phyloP scores from a whole-genome alignment of 2,329 filamentous ascomycete genomes.

The Colletotrichum navitas region DNA sequence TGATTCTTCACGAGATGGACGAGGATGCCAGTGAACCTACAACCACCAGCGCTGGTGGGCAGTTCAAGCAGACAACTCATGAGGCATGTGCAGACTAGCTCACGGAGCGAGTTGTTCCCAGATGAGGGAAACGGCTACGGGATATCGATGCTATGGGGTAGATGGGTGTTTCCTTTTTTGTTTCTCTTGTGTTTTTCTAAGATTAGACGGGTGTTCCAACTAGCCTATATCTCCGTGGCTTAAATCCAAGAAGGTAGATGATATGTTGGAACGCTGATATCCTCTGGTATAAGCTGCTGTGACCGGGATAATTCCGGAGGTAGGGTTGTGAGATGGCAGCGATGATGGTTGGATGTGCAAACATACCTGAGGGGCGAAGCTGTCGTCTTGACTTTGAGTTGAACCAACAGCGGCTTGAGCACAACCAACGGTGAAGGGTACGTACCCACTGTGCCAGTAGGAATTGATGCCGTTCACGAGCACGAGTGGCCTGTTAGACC shows the following conservation, averaged over 20 bases:
- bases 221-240: background rate
- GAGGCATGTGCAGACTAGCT: background rate
- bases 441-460: slow-evolving; percentile 27
- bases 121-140: slow-evolving; percentile 14
- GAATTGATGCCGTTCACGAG: slow-evolving; percentile 26
- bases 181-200: too few species aligned
- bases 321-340: background rate
- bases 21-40: background rate
- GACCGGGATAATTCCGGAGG: background rate
- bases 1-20: slow-evolving; percentile 16
- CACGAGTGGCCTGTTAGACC: slow-evolving; percentile 21
- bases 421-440: slow-evolving; percentile 21
- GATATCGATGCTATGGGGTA: background rate
- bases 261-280: background rate
- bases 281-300: background rate
- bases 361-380: too few species aligned
- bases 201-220: background rate
- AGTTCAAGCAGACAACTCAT: background rate
- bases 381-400: background rate
- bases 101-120: slow-evolving; percentile 6
- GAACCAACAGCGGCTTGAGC: slow-evolving; percentile 14
- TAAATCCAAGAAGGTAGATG: background rate
- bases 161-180: too few species aligned
- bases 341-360: too few species aligned
- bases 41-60: background rate